Conservation (phyloP, 2,329 filamentous ascomycete genomes). For the Pseudocercospora eumusae region DNA sequence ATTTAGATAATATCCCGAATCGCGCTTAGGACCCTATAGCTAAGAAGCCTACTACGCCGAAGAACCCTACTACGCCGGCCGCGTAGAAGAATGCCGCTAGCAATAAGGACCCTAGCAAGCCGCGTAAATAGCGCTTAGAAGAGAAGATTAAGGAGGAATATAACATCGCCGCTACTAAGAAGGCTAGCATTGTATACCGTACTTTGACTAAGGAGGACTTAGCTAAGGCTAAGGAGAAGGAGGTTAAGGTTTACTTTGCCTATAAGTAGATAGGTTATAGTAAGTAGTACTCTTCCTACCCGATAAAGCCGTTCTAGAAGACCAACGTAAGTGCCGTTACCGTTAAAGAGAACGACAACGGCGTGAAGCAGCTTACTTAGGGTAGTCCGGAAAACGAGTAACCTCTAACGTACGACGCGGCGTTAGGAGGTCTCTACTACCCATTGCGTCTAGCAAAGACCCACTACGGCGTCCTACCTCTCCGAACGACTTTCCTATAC, state of each 20-base stretch:
- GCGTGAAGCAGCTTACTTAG: neutral
- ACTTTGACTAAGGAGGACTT: neutral
- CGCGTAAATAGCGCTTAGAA: neutral
- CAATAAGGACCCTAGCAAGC: neutral
- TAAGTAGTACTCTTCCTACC: neutral
- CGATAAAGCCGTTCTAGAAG: neutral
- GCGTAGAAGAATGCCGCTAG: neutral
- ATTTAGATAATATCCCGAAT: neutral
- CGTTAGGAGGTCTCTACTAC: neutral
- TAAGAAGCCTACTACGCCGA: neutral
- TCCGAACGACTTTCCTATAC: neutral
- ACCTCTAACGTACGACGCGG: neutral
- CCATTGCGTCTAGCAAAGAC: neutral
- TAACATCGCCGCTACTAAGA: neutral
- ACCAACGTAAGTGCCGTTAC: neutral
- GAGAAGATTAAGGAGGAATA: neutral
- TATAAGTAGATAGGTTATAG: neutral
- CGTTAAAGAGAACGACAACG: neutral
- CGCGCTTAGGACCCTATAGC: neutral
- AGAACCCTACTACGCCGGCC: neutral
- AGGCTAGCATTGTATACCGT: neutral
- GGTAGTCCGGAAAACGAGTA: neutral
- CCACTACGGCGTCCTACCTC: neutral
- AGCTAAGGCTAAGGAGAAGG: neutral
- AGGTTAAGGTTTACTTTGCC: neutral